Evolutionary conservation across 768 basidiomycete species (phyloP), one percentile per base, ranked within the genome.

Genomic region (Tricholoma sp.): DNA sequence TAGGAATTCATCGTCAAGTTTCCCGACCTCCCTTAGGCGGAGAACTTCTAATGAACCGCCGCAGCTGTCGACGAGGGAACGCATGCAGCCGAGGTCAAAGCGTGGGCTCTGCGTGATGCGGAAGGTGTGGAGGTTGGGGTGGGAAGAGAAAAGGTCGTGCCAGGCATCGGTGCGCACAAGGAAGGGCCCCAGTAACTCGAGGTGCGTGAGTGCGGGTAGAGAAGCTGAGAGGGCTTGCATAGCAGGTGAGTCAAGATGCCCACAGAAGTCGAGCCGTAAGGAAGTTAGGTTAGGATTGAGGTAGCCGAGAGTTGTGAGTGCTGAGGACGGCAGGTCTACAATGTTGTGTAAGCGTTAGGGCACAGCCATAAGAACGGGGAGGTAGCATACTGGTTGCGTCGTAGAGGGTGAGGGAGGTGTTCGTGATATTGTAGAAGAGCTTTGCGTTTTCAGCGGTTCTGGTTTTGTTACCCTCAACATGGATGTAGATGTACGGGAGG

Each of bases 101-200:
- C 93, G 83, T 7, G 93, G 92, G 57, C 88, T 90, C 65, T 95
- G 92, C 8, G 79, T 87, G 64, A 99, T 84, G 39, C 88, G 76
- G 71, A 98, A 90, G 6, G 80, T 81, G 62, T 83, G 76, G 10
- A 99, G 78, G 10, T 75, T 68, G 4, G 84, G 79, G 54, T 87
- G 83, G 1, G 80, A 66, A 53, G 79, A 68, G 71, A 98, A 83
- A 73, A 97, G 94, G 0, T 72, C 65, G 47, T 79, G 73, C 96
- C 96, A 98, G 0, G 81, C 83, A 0, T 79, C 73, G 7, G 80
- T 72, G 19, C 86, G 84, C 34, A 97, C 88, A 21, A 94, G 84
- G 72, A 92, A 94, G 2, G 94, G 94, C 0, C 90, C 96, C 11
- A 91, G 83, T 14, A 99, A 87, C 68, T 88, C 86, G 12, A 99